phyloP scores from a whole-genome alignment of 768 basidiomycete genomes.

The Leccinum aurantiacum region DNA sequence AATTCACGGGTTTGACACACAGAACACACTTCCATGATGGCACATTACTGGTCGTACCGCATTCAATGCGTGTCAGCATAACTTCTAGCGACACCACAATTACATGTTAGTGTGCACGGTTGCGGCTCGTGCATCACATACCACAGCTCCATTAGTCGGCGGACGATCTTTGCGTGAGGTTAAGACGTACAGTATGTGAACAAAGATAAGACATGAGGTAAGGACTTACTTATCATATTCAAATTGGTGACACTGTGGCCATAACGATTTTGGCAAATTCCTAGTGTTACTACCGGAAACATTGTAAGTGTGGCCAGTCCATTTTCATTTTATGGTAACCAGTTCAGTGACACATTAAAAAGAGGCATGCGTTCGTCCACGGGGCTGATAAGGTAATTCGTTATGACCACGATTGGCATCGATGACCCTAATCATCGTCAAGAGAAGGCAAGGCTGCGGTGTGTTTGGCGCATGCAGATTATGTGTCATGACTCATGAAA shows the following conservation, averaged over 20 bases:
- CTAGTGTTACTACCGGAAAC: neutral
- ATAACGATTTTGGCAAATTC: neutral
- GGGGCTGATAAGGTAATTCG: slow-evolving; percentile 16
- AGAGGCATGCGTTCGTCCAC: slow-evolving; percentile 20
- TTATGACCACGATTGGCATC: slow-evolving; percentile 28
- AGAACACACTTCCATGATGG: neutral
- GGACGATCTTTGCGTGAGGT: neutral
- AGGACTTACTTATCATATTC: neutral
- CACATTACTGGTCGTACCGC: neutral
- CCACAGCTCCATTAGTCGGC: neutral
- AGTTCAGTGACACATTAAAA: slow-evolving; percentile 2
- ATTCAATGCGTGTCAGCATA: neutral
- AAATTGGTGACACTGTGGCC: no score
- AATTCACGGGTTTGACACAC: neutral
- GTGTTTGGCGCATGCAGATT: slow-evolving; percentile 15
- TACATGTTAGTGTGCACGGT: neutral
- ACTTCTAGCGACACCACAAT: neutral
- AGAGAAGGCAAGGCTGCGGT: neutral
- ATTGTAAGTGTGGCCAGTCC: neutral
- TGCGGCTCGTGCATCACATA: neutral
- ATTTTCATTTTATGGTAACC: neutral
- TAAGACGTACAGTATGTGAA: neutral
- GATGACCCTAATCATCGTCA: slow-evolving; percentile 22
- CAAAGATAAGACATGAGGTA: neutral
- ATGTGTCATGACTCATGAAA: slow-evolving; percentile 17